phyloP scores from a whole-genome alignment of 139 green algal species.

The Volvox reticuliferus region DNA sequence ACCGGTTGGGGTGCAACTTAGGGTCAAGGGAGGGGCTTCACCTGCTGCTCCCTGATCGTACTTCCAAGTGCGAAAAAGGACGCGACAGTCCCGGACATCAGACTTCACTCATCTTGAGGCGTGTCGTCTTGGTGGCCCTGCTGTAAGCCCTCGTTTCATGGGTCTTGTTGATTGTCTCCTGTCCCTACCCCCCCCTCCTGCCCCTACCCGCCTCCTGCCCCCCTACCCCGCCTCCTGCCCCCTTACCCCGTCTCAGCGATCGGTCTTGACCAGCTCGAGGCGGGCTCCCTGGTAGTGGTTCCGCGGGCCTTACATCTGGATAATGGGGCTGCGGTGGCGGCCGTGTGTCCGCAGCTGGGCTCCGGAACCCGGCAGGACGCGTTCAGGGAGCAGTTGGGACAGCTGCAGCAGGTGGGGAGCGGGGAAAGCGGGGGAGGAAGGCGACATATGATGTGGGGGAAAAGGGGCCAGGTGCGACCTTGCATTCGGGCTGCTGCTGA shows the following conservation, averaged over 20 bases:
- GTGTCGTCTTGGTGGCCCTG: too few relatives aligned
- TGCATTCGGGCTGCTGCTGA: too few relatives aligned
- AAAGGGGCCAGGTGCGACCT: not conserved
- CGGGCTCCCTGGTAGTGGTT: constrained; percentile 6
- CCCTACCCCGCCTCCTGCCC: not conserved
- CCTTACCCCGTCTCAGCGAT: not conserved
- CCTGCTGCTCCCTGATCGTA: too few relatives aligned
- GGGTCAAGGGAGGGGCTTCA: too few relatives aligned
- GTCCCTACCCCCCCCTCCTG: too few relatives aligned
- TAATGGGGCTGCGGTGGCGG: not conserved
- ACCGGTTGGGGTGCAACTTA: too few relatives aligned
- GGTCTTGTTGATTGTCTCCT: too few relatives aligned
- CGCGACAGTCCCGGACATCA: too few relatives aligned
- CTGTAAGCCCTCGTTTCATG: too few relatives aligned
- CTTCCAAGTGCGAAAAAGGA: too few relatives aligned
- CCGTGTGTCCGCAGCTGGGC: not conserved
- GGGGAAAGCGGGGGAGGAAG: not conserved
- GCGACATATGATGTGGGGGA: not conserved
- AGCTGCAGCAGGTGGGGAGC: constrained; percentile 35
- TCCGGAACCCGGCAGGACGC: not conserved
- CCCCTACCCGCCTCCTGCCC: too few relatives aligned
- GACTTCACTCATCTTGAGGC: too few relatives aligned
- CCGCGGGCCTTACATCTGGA: constrained; percentile 1
- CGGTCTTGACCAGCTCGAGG: not conserved
- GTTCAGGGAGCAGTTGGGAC: constrained; percentile 5